Percentiles rank a stretch among this genome's conserved stretches.
Conservation (phyloP, 345 rosid species). For the Stellera chamaejasme region DNA sequence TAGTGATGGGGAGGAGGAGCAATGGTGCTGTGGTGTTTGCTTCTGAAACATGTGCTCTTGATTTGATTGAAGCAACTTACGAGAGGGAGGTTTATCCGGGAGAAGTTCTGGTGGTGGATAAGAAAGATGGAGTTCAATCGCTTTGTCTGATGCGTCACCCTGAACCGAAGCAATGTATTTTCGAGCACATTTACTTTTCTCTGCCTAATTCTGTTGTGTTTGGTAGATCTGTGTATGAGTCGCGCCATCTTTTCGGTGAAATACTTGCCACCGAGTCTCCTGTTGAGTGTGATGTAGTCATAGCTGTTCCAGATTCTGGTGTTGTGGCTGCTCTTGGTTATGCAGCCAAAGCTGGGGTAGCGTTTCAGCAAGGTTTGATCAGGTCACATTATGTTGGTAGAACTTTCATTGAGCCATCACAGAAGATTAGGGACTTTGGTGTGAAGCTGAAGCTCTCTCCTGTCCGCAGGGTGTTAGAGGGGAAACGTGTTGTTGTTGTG, state of each 20-base stretch:
- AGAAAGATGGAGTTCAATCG: slow-evolving; percentile 66
- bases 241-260: slow-evolving; percentile 64
- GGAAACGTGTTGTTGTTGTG: slow-evolving; percentile 89
- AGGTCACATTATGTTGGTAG: slow-evolving; percentile 96
- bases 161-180: slow-evolving; percentile 84
- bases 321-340: slow-evolving; percentile 95
- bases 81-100: slow-evolving; percentile 94
- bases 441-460: slow-evolving; percentile 95
- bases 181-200: slow-evolving; percentile 87
- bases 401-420: slow-evolving; percentile 90
- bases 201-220: slow-evolving; percentile 81
- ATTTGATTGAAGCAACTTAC: slow-evolving; percentile 88
- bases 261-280: slow-evolving; percentile 74
- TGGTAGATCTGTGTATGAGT: slow-evolving; percentile 83
- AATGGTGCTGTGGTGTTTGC: slow-evolving; percentile 92
- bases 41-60: slow-evolving; percentile 96
- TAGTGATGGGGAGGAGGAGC: slow-evolving; percentile 95
- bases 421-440: slow-evolving; percentile 92
- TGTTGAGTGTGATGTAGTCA: slow-evolving; percentile 89
- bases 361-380: slow-evolving; percentile 82
- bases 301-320: slow-evolving; percentile 94
- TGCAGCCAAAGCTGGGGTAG: slow-evolving; percentile 73
- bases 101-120: slow-evolving; percentile 80
- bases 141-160: slow-evolving; percentile 63
- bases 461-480: slow-evolving; percentile 72